Evolutionary conservation across 2,329 filamentous ascomycete species (phyloP).

Genomic region (Scytalidium sp.): DNA sequence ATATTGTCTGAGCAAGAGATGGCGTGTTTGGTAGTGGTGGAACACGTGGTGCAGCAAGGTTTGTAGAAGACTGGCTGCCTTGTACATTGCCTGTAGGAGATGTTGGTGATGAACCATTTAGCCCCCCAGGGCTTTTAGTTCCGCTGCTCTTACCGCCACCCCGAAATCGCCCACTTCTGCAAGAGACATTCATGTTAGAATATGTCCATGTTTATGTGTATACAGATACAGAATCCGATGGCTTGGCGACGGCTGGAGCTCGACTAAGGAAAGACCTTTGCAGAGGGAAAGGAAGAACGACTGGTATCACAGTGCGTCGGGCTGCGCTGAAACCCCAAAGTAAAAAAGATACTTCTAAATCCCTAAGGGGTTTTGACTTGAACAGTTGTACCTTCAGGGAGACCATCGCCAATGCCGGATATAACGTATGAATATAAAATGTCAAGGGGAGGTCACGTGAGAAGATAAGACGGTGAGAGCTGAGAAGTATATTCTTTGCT

Average conservation of each 20-base stretch:
- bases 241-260: neutral
- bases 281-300: slow-evolving; percentile 31
- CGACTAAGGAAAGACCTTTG: neutral
- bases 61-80: slow-evolving; percentile 49
- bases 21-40: slow-evolving; percentile 62
- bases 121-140: slow-evolving; percentile 48
- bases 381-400: no score
- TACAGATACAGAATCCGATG: neutral
- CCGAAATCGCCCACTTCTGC: slow-evolving; percentile 57
- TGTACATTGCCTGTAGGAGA: slow-evolving; percentile 43
- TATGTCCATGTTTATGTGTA: neutral
- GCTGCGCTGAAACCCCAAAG: no score
- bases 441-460: no score
- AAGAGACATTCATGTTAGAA: slow-evolving; percentile 21
- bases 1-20: slow-evolving; percentile 63
- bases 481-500: no score
- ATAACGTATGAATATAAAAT: no score
- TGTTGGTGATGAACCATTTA: slow-evolving; percentile 45
- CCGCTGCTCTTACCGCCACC: slow-evolving; percentile 50
- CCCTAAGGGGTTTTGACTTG: no score
- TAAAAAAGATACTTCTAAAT: no score
- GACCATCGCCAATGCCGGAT: no score
- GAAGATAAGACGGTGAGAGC: no score
- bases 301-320: neutral
- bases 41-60: slow-evolving; percentile 50